A percentile compares a stretch with the other conserved stretches of the same genome.
phyloP scores from a whole-genome alignment of 1,139 yeast species.

The Wickerhamiella pararugosa region DNA sequence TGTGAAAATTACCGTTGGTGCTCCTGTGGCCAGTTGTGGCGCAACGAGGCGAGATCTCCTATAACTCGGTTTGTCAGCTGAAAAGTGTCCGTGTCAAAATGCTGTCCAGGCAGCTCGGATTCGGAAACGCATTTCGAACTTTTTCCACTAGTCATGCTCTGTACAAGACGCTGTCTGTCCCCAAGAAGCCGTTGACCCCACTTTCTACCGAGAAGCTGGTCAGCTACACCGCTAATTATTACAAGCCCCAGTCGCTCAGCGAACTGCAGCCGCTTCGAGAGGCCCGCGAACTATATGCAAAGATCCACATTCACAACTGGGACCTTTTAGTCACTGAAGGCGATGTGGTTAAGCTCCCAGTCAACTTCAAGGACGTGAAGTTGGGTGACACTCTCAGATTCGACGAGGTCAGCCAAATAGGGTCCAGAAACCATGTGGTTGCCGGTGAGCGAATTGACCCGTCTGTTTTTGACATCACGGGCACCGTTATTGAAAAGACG shows the following conservation, averaged over 20 bases:
- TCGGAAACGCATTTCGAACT: no score
- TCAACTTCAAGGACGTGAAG: conserved; percentile 52
- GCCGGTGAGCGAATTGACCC: conserved; percentile 38
- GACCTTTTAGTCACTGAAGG: conserved; percentile 87
- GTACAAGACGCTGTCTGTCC: no score
- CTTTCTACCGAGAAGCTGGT: conserved; percentile 14
- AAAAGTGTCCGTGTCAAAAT: no score
- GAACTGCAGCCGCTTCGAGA: conserved; percentile 47
- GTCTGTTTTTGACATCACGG: conserved; percentile 45
- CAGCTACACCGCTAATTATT: conserved; percentile 10
- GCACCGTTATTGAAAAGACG: conserved; percentile 74
- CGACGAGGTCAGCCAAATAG: conserved; percentile 65
- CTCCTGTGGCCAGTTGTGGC: no score
- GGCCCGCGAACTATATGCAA: conserved; percentile 57
- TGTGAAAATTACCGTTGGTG: no score
- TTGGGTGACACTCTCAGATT: conserved; percentile 69
- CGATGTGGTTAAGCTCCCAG: conserved; percentile 68
- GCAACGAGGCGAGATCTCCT: no score
- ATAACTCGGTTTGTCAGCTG: no score
- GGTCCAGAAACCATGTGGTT: conserved; percentile 70
- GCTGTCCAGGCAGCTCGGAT: no score
- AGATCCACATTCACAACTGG: conserved; percentile 66
- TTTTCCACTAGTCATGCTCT: no score
- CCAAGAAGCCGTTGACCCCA: neutral
- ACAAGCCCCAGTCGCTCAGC: conserved; percentile 13